phyloP scores from a whole-genome alignment of 2,329 filamentous ascomycete species.

The Exophiala calicioides region DNA sequence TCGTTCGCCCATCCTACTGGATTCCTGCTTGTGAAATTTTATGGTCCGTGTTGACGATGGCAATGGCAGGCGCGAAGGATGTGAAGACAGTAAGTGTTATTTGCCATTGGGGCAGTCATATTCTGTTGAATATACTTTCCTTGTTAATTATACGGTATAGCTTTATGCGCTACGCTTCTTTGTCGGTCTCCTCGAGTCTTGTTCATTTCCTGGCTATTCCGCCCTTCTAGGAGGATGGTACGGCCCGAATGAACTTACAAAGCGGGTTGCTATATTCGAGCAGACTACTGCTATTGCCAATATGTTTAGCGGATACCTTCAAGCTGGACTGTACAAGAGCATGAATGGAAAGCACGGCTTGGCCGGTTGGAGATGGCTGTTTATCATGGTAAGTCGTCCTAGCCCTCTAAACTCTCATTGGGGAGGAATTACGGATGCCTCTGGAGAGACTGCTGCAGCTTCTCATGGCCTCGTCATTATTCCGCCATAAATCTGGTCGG shows the following conservation, averaged over 20 bases:
- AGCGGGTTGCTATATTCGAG: constrained; percentile 55
- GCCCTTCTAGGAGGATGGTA: constrained; percentile 44
- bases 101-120: neutral
- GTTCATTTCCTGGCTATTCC: constrained; percentile 39
- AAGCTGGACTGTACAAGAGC: constrained; percentile 53
- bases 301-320: constrained; percentile 54
- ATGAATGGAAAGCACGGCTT: constrained; percentile 54
- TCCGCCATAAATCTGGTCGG: no score
- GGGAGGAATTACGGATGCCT: no score
- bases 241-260: constrained; percentile 51
- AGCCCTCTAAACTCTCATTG: no score
- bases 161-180: constrained; percentile 7
- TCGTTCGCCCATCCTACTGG: constrained; percentile 31
- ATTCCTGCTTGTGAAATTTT: constrained; percentile 34
- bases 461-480: no score
- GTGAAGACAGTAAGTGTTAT: constrained; percentile 5
- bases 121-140: neutral
- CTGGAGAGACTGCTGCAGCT: no score
- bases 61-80: constrained; percentile 3
- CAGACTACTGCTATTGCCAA: constrained; percentile 45
- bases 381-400: no score
- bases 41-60: constrained; percentile 34
- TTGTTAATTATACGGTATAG: neutral
- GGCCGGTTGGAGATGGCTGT: constrained; percentile 45
- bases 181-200: constrained; percentile 1